Percentiles rank a stretch among this genome's conserved stretches.
Conservation (phyloP, 331 rosid genomes). For the Dryas integrifolia region DNA sequence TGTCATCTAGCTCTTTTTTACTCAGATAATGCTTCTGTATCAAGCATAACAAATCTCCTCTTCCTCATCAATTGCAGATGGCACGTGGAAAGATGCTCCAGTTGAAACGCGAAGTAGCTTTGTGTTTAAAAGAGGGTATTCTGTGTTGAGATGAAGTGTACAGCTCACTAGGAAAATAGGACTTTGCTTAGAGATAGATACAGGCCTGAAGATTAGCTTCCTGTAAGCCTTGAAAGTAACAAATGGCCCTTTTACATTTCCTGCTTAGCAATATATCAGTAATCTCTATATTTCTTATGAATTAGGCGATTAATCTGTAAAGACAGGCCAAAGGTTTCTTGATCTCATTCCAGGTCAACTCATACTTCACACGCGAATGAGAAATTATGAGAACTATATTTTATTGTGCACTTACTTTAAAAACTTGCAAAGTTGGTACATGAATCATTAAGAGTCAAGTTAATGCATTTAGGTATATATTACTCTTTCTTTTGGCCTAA, state of each 20-base stretch:
- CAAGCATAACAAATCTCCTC: background rate
- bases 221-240: constrained; percentile 11
- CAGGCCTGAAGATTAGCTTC: constrained; percentile 5
- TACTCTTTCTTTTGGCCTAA: too few relatives aligned
- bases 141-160: constrained; percentile 36
- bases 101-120: constrained; percentile 57
- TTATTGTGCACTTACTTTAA: too few relatives aligned
- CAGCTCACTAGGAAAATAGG: constrained; percentile 25
- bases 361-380: too few relatives aligned
- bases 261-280: constrained; percentile 6
- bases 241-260: background rate
- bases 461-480: too few relatives aligned
- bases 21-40: constrained; percentile 17
- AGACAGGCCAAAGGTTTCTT: background rate
- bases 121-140: constrained; percentile 69
- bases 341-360: too few relatives aligned
- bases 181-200: constrained; percentile 6
- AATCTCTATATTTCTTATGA: background rate
- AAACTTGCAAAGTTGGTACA: too few relatives aligned
- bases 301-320: background rate
- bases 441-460: too few relatives aligned
- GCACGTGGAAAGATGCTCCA: constrained; percentile 70
- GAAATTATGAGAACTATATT: too few relatives aligned
- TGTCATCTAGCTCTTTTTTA: constrained; percentile 1
- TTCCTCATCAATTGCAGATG: constrained; percentile 48